Base-by-base conservation (phyloP, 78 protist genomes). In the Dictyostelium discoideum region DNA sequence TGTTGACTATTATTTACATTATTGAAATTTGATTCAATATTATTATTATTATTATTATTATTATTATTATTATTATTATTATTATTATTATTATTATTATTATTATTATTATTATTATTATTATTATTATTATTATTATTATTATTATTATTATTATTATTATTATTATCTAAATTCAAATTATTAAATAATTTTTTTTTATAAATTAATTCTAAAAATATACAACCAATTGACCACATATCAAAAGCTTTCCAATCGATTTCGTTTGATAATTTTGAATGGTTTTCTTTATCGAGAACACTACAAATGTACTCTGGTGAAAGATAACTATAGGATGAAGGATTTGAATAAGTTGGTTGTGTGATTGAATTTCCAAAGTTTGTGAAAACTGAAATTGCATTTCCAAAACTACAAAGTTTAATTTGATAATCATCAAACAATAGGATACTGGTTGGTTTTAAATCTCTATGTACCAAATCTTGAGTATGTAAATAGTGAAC, bases 201-300 rank as follows among this genome's bases (percentile, higher is more conserved):
- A 57, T 79, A 88, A 18, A 85, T 13, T 32, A 93, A 8, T 65
- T 93, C 96, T 22, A 89, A 83, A 86, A 86, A n/a, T 8, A 93
- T 79, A 14, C 80, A 76, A 40, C 96, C 96, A 54, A 93, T 57
- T 3, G 85, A 84, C 96, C 96, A 93, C 85, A 93, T 63, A 42
- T 93, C 96, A 22, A 93, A 50, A 13, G 96, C 86, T 48, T 90
- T 90, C 94, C 94, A 90, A 72, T 90, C 87, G 16, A 90, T 57
- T 13, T 48, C 44, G 37, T 24, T 18, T 48, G n/a, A 37, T 22
- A 13, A 18, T 60, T 26, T 32, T 16, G 72, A 32, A 11, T 29
- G 3, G 22, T 32, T 40, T 48, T 44, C 67, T 42, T 16, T 54
- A 14, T 37, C 20, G n/a, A 50, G 40, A 14, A 22, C 50, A 84